Evolutionary conservation across 2,329 filamentous ascomycete genomes (phyloP), one percentile per base, ranked within the genome.

Genomic region (Xylaria sp.): DNA sequence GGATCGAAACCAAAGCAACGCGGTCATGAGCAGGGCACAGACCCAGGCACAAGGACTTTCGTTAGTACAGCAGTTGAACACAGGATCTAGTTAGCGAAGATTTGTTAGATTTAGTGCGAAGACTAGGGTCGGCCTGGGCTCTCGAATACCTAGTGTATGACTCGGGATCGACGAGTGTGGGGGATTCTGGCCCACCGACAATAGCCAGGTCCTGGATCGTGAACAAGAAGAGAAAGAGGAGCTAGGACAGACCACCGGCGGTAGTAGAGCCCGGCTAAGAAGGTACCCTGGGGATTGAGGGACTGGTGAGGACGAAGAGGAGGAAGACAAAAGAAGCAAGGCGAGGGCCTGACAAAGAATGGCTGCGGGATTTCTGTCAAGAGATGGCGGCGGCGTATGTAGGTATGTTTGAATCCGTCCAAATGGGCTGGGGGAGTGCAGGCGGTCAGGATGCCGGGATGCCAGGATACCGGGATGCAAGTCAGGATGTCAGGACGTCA

Each of bases 291-390:
- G 49, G 47, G 47, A 45, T 11, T 15, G 51, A 39, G 44, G 44
- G 39, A 38, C 10, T 36, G 13, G 6, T 5, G 50, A 56, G 53
- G 27, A 63, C 22, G 27, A 45, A 31, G 49, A 61, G 55, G 49
- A 29, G 50, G 42, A 38, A 6, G 49, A 54, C 36, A 25, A 47
- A 11, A 49, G 36, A 22, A 33, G 6, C 15, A 31, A 63, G 44
- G 25, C n/a, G 45, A 13, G 45, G 6, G 22, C 27, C 33, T 38
- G 51, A 57, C 29, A 58, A 45, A 65, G 50, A 59, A 47, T 17
- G 39, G 42, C 49, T 62, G 59, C 63, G 59, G 54, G 63, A 68
- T 66, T 68, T 68, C 60, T 55, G 39, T 54, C 36, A 29, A 66
- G n/a, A 36, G 39, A 53, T 33, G 45, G 27, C 31, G 22, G 17